Evolutionary conservation across 202 grass and related monocot species (phyloP).

Genomic region (Schoenoplectus triqueter): DNA sequence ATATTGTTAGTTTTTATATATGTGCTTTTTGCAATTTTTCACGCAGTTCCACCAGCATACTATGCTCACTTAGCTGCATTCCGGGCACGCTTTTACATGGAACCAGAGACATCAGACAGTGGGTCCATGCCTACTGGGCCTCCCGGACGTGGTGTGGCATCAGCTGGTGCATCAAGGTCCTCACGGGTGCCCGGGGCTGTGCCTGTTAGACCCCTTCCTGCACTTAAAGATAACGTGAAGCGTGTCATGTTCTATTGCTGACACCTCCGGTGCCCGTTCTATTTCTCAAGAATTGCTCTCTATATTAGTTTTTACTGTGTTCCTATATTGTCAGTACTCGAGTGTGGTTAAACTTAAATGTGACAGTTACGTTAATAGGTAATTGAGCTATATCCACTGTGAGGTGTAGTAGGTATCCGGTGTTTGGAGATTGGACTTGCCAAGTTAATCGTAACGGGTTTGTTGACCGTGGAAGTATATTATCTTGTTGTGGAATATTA

Average conservation of each 20-base stretch:
- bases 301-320: not conserved
- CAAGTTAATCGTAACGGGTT: not conserved
- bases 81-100: constrained; percentile 86
- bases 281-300: not conserved
- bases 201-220: constrained; percentile 69
- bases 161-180: constrained; percentile 33
- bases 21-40: not conserved
- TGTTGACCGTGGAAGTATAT: not conserved
- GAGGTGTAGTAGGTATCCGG: constrained; percentile 18
- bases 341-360: too few species aligned
- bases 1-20: not conserved
- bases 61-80: constrained; percentile 93
- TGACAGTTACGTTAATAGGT: not conserved
- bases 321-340: not conserved
- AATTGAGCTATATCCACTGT: not conserved
- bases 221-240: constrained; percentile 87
- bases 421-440: constrained; percentile 7
- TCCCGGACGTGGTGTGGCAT: constrained; percentile 42
- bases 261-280: not conserved
- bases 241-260: constrained; percentile 87
- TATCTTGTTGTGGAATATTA: not conserved
- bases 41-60: constrained; percentile 81
- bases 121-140: constrained; percentile 47
- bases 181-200: constrained; percentile 44
- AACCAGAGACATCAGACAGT: constrained; percentile 72